These are phyloP conservation scores for Suillus clintonianus DNA, from an alignment of 768 basidiomycete species.

Conservation along the genomic window DNA sequence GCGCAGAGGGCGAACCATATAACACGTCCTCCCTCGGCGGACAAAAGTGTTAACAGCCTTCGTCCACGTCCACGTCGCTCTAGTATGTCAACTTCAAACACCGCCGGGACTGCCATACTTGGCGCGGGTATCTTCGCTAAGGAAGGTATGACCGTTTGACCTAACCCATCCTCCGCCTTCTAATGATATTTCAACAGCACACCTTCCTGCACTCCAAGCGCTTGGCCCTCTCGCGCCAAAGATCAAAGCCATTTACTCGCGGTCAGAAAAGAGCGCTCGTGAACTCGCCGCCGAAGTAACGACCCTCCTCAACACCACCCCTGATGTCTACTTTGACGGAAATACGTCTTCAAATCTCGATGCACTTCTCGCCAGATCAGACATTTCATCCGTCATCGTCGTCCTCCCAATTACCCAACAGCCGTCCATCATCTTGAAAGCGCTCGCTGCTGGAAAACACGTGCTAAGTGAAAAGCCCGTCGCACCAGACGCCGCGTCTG, in stretches of 20 bases:
- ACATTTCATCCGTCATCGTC: slow-evolving; percentile 74
- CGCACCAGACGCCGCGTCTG: slow-evolving; percentile 66
- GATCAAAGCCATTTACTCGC: slow-evolving; percentile 78
- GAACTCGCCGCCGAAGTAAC: slow-evolving; percentile 53
- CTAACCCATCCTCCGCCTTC: slow-evolving; percentile 13
- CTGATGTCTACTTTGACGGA: slow-evolving; percentile 59
- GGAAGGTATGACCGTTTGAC: slow-evolving; percentile 51
- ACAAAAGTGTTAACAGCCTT: background rate
- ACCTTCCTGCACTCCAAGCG: slow-evolving; percentile 72
- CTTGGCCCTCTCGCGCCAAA: slow-evolving; percentile 48
- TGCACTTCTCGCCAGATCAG: slow-evolving; percentile 62
- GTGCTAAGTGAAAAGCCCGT: slow-evolving; percentile 90
- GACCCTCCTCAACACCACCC: slow-evolving; percentile 37
- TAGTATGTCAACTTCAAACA: slow-evolving; percentile 43
- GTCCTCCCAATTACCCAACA: slow-evolving; percentile 78
- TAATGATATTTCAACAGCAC: slow-evolving; percentile 47
- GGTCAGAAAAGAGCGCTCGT: slow-evolving; percentile 61
- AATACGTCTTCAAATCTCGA: slow-evolving; percentile 50
- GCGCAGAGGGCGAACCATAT: background rate
- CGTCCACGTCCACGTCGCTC: background rate
- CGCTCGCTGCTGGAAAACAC: slow-evolving; percentile 78
- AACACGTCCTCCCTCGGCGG: background rate
- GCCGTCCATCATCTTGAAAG: slow-evolving; percentile 64
- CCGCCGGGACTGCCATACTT: slow-evolving; percentile 71
- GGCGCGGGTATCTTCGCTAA: slow-evolving; percentile 81